phyloP scores from a whole-genome alignment of 2,329 filamentous ascomycete species.

The Paradendryphiella salina region DNA sequence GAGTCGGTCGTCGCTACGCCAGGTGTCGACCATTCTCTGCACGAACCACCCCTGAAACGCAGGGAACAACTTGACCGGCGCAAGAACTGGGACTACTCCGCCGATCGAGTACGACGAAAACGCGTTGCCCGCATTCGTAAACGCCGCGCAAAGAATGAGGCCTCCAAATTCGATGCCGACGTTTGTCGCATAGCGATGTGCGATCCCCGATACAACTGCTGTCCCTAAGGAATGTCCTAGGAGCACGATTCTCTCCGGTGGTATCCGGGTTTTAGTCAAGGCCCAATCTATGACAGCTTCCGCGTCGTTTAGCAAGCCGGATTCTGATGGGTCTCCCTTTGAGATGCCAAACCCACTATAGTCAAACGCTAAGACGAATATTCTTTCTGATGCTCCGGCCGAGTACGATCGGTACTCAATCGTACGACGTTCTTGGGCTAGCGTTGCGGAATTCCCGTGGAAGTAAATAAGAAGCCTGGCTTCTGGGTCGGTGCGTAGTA shows the following conservation, averaged over 20 bases:
- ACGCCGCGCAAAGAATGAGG: slow-evolving; percentile 76
- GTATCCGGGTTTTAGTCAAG: slow-evolving; percentile 65
- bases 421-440: slow-evolving; percentile 77
- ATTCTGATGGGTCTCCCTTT: slow-evolving; percentile 75
- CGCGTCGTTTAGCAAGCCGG: slow-evolving; percentile 78
- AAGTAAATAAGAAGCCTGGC: slow-evolving; percentile 61
- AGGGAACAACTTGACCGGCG: slow-evolving; percentile 70
- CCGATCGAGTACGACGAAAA: slow-evolving; percentile 76
- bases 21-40: slow-evolving; percentile 72
- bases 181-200: slow-evolving; percentile 66
- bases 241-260: slow-evolving; percentile 74
- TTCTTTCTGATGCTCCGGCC: slow-evolving; percentile 59
- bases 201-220: slow-evolving; percentile 75
- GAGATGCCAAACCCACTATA: slow-evolving; percentile 88
- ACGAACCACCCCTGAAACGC: slow-evolving; percentile 66
- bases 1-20: slow-evolving; percentile 72
- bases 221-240: slow-evolving; percentile 89
- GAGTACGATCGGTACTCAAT: slow-evolving; percentile 77
- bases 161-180: slow-evolving; percentile 71
- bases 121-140: slow-evolving; percentile 73
- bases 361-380: slow-evolving; percentile 79
- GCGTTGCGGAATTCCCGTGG: slow-evolving; percentile 68
- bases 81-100: slow-evolving; percentile 74
- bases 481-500: slow-evolving; percentile 57
- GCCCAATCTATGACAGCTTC: slow-evolving; percentile 75